These are phyloP conservation scores for Geotrichum klebahnii DNA, from an alignment of 1,139 yeast species.

Conservation along the genomic window DNA sequence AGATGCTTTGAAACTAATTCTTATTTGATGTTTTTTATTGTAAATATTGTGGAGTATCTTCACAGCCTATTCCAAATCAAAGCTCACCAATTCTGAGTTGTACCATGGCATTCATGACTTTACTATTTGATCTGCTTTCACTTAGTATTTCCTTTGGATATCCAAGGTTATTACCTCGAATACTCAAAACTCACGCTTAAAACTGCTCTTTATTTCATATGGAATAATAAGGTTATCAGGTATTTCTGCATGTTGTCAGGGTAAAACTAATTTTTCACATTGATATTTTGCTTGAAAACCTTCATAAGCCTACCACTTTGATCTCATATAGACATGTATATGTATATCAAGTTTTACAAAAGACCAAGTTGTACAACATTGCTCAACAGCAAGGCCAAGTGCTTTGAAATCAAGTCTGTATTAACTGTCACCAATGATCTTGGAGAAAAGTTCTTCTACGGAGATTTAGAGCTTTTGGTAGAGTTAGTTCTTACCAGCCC, in stretches of 20 bases:
- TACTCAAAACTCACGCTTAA: too few species aligned
- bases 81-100: too few species aligned
- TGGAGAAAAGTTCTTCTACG: constrained; percentile 36
- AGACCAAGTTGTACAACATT: constrained; percentile 16
- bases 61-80: too few species aligned
- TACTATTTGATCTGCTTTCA: too few species aligned
- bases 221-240: too few species aligned
- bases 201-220: too few species aligned
- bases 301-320: not conserved
- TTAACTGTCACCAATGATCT: constrained; percentile 37
- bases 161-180: too few species aligned
- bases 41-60: not conserved
- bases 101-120: too few species aligned
- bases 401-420: constrained; percentile 25
- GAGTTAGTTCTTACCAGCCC: constrained; percentile 12
- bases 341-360: constrained; percentile 19
- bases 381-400: constrained; percentile 5
- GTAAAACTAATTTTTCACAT: not conserved
- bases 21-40: not conserved
- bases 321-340: constrained; percentile 10
- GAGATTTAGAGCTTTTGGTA: constrained; percentile 24
- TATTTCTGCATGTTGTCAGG: not conserved
- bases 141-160: too few species aligned
- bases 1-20: constrained; percentile 1
- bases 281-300: not conserved